These are phyloP conservation scores for Pseudocercospora ulei DNA, from an alignment of 2,329 filamentous ascomycete species.

Conservation along the genomic window DNA sequence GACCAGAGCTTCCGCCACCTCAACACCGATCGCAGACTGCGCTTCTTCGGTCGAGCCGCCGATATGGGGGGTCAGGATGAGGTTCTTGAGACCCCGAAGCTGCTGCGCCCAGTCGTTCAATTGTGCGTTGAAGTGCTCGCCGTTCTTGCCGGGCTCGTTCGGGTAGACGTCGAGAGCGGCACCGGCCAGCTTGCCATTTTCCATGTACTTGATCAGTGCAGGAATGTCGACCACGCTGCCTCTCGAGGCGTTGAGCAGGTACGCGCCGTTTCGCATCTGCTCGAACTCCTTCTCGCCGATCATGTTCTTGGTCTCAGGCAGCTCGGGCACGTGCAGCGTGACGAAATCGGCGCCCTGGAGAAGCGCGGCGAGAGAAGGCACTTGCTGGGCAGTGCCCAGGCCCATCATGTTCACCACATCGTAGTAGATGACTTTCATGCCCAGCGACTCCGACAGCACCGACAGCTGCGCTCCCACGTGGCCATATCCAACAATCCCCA, in stretches of 20 bases:
- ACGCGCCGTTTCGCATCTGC: slow-evolving; percentile 85
- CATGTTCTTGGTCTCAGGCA: slow-evolving; percentile 86
- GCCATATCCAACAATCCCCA: slow-evolving; percentile 93
- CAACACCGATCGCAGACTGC: slow-evolving; percentile 87
- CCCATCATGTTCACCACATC: slow-evolving; percentile 92
- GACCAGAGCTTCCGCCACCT: slow-evolving; percentile 79
- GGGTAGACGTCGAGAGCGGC: slow-evolving; percentile 96
- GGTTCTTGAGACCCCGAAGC: slow-evolving; percentile 72
- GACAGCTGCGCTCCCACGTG: slow-evolving; percentile 95
- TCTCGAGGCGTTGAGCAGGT: slow-evolving; percentile 91
- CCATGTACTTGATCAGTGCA: slow-evolving; percentile 78
- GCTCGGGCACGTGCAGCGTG: slow-evolving; percentile 86
- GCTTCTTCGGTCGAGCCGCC: slow-evolving; percentile 97
- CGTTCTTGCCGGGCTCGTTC: slow-evolving; percentile 84
- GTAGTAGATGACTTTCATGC: slow-evolving; percentile 96
- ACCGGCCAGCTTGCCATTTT: slow-evolving; percentile 75
- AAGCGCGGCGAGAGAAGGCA: slow-evolving; percentile 65
- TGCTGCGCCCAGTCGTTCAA: slow-evolving; percentile 81
- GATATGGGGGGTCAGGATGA: slow-evolving; percentile 94
- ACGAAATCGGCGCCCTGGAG: slow-evolving; percentile 80
- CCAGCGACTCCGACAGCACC: slow-evolving; percentile 92
- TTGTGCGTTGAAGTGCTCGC: slow-evolving; percentile 79
- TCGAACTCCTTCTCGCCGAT: slow-evolving; percentile 70
- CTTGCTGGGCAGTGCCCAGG: slow-evolving; percentile 76
- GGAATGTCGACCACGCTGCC: slow-evolving; percentile 91